Evolutionary conservation across 2,329 filamentous ascomycete species (phyloP).

Genomic region (Ophiocordyceps camponoti-floridani): DNA sequence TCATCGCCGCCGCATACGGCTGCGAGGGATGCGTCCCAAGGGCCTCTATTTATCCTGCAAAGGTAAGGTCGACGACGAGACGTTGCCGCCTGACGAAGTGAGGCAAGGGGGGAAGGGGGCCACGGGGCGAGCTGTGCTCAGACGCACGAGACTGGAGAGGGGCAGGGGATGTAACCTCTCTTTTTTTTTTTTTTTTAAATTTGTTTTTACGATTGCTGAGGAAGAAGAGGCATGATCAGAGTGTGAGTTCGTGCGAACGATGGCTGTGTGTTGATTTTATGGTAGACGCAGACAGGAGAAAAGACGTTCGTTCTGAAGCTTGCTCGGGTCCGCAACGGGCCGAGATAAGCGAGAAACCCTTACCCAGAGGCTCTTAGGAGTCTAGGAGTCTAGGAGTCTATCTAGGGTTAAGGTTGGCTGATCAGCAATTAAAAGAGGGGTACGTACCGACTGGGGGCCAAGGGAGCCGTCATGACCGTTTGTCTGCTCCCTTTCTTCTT

Average conservation of each 20-base stretch:
- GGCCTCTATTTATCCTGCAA: neutral
- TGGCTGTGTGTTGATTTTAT: too few relatives aligned
- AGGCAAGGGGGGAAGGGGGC: too few relatives aligned
- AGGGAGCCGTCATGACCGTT: neutral
- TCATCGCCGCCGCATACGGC: neutral
- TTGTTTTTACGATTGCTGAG: too few relatives aligned
- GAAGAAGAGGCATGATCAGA: too few relatives aligned
- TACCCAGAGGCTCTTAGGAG: neutral
- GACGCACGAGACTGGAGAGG: too few relatives aligned
- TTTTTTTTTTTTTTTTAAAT: too few relatives aligned
- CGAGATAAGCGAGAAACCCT: neutral
- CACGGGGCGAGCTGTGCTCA: too few relatives aligned
- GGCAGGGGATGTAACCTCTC: too few relatives aligned
- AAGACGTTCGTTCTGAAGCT: neutral
- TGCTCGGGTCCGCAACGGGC: neutral
- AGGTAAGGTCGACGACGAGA: neutral
- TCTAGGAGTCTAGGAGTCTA: too few relatives aligned
- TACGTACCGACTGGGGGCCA: neutral
- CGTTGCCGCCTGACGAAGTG: neutral
- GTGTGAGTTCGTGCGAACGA: too few relatives aligned
- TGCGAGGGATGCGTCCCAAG: neutral
- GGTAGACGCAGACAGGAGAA: neutral
- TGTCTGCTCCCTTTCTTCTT: neutral
- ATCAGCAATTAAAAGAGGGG: too few relatives aligned
- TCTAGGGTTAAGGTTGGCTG: too few relatives aligned